Conservation (phyloP, 1,284 basidiomycete genomes). For the Mycena citricolor region DNA sequence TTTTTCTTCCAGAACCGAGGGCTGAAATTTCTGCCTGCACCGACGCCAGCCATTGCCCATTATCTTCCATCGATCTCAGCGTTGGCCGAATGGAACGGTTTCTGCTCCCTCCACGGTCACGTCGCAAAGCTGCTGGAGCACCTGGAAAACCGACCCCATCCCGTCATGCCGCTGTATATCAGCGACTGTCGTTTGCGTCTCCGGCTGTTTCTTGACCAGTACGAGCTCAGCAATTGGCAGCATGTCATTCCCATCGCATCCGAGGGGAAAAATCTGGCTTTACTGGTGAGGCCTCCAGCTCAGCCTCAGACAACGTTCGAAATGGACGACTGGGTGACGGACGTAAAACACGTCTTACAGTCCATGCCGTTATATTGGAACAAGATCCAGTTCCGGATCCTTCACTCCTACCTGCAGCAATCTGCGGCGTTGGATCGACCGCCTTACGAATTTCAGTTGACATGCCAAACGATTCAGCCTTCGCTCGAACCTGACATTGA, state of each 20-base stretch:
- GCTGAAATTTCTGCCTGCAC: slow-evolving; percentile 9
- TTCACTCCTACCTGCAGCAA: slow-evolving; percentile 16
- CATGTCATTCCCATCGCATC: slow-evolving; percentile 8
- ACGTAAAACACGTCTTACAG: slow-evolving; percentile 10
- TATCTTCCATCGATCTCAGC: slow-evolving; percentile 19
- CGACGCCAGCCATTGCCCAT: slow-evolving; percentile 1
- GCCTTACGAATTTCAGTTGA: slow-evolving; percentile 20
- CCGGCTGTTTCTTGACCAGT: slow-evolving; percentile 6
- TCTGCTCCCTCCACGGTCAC: slow-evolving; percentile 18
- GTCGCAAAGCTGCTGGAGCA: slow-evolving; percentile 1
- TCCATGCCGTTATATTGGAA: slow-evolving; percentile 12
- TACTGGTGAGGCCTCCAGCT: background rate
- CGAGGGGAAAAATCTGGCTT: slow-evolving; percentile 1
- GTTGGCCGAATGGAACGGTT: slow-evolving; percentile 17
- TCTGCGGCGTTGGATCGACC: slow-evolving; percentile 8
- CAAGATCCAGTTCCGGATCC: slow-evolving; percentile 13
- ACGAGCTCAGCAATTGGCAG: slow-evolving; percentile 9
- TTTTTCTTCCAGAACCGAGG: slow-evolving; percentile 6
- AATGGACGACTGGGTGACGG: slow-evolving; percentile 9
- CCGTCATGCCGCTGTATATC: no score
- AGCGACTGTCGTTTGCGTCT: background rate
- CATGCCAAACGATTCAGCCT: slow-evolving; percentile 10
- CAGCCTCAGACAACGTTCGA: background rate
- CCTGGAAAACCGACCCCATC: background rate
- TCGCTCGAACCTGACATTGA: slow-evolving; percentile 6